Conservation (phyloP, 805 yeast genomes). For the Wickerhamiella siamensis region DNA sequence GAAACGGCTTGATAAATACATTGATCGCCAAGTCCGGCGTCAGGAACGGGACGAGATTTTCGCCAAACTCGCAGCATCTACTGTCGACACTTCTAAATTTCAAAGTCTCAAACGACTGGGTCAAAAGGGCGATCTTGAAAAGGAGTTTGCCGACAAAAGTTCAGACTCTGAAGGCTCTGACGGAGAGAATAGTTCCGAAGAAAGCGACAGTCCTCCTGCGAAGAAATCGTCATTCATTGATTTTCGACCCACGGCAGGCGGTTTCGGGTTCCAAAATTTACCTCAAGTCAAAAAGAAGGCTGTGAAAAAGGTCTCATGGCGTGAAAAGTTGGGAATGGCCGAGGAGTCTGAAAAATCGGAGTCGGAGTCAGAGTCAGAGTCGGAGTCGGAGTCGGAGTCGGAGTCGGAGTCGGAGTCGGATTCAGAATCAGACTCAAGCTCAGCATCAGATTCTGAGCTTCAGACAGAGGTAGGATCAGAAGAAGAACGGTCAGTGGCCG, state of each 20-base stretch:
- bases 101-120: slow-evolving; percentile 66
- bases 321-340: slow-evolving; percentile 16
- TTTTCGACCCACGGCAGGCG: slow-evolving; percentile 48
- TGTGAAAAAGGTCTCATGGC: slow-evolving; percentile 13
- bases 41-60: slow-evolving; percentile 67
- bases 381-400: slow-evolving; percentile 13
- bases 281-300: slow-evolving; percentile 8
- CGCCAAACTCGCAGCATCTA: slow-evolving; percentile 49
- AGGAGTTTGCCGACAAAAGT: slow-evolving; percentile 42
- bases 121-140: slow-evolving; percentile 27
- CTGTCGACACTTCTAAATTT: slow-evolving; percentile 54
- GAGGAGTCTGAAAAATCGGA: slow-evolving; percentile 17
- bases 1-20: slow-evolving; percentile 78
- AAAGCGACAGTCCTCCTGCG: slow-evolving; percentile 26
- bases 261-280: slow-evolving; percentile 34
- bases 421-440: slow-evolving; percentile 21
- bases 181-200: slow-evolving; percentile 59
- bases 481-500: slow-evolving; percentile 15
- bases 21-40: slow-evolving; percentile 26
- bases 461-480: slow-evolving; percentile 8
- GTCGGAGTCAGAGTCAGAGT: slow-evolving; percentile 20
- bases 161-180: slow-evolving; percentile 58
- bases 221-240: slow-evolving; percentile 38
- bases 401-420: slow-evolving; percentile 9
- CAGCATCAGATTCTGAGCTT: slow-evolving; percentile 12